Percentiles rank a stretch among this genome's conserved stretches.
Conservation (phyloP, 2,329 filamentous ascomycete genomes). For the Tetracladium maxilliforme region DNA sequence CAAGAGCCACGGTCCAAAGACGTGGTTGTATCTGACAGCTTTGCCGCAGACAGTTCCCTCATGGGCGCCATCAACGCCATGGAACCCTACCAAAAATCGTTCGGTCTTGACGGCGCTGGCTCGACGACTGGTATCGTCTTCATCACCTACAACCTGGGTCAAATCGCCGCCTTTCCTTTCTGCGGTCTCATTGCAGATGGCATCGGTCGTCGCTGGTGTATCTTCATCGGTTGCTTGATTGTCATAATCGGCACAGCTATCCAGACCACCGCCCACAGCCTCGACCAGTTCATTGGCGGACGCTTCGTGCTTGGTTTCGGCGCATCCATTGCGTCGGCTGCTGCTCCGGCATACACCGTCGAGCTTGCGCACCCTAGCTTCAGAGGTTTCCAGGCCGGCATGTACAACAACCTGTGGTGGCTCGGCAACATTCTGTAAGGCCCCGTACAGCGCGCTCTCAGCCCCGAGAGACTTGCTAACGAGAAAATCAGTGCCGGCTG, state of each 20-base stretch:
- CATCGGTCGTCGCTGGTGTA: conserved; percentile 36
- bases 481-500: too few relatives aligned
- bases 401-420: conserved; percentile 30
- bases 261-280: conserved; percentile 27
- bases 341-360: conserved; percentile 47
- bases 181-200: conserved; percentile 33
- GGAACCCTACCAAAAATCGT: conserved; percentile 30
- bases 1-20: too few relatives aligned
- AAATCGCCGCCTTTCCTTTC: conserved; percentile 35
- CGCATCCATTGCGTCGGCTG: conserved; percentile 40
- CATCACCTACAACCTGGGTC: conserved; percentile 32
- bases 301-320: conserved; percentile 41
- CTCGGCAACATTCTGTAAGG: conserved; percentile 39
- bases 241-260: conserved; percentile 35
- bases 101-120: conserved; percentile 28
- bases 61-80: conserved; percentile 36
- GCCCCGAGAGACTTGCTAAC: too few relatives aligned
- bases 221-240: conserved; percentile 37
- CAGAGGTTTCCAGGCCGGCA: conserved; percentile 43
- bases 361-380: conserved; percentile 49
- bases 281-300: conserved; percentile 38
- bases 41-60: conserved; percentile 31
- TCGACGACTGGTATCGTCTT: conserved; percentile 29
- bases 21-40: conserved; percentile 1
- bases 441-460: too few relatives aligned